phyloP scores from a whole-genome alignment of 208 protist species.

The Giardia muris region DNA sequence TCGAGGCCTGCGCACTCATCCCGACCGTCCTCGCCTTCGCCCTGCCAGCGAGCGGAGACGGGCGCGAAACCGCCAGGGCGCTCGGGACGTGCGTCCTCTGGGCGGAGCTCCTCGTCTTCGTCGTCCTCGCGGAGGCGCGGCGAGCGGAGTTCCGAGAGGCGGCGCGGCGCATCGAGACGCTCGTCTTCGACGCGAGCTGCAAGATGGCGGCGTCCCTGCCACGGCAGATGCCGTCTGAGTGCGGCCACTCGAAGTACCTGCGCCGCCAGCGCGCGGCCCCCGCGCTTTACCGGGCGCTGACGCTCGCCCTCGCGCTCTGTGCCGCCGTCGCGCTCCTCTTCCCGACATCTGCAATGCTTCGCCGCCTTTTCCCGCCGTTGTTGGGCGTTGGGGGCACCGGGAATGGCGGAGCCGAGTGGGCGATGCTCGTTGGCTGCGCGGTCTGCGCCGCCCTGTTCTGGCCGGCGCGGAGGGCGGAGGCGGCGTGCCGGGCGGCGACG shows the following conservation, averaged over 20 bases:
- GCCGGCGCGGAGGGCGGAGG: background rate
- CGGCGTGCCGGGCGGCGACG: background rate
- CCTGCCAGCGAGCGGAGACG: background rate
- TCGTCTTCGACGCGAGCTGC: background rate
- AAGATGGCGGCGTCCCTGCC: background rate
- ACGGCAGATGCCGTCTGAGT: background rate
- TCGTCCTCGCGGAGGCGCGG: background rate
- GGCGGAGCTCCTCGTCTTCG: background rate
- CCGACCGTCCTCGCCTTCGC: background rate
- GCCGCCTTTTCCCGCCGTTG: background rate
- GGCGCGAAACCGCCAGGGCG: background rate
- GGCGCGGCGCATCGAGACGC: background rate
- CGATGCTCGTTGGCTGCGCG: background rate
- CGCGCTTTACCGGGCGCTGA: background rate
- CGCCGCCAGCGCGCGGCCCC: background rate
- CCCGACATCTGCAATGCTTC: background rate
- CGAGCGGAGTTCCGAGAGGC: background rate
- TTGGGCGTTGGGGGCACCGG: background rate
- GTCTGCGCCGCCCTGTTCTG: background rate
- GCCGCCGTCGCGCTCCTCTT: background rate
- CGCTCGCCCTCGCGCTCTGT: background rate
- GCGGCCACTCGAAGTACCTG: slow-evolving; percentile 19
- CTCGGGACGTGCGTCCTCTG: background rate
- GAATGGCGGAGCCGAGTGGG: background rate
- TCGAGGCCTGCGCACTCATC: background rate